phyloP scores from a whole-genome alignment of 1,284 basidiomycete species.

The Rhodotorula sp. region DNA sequence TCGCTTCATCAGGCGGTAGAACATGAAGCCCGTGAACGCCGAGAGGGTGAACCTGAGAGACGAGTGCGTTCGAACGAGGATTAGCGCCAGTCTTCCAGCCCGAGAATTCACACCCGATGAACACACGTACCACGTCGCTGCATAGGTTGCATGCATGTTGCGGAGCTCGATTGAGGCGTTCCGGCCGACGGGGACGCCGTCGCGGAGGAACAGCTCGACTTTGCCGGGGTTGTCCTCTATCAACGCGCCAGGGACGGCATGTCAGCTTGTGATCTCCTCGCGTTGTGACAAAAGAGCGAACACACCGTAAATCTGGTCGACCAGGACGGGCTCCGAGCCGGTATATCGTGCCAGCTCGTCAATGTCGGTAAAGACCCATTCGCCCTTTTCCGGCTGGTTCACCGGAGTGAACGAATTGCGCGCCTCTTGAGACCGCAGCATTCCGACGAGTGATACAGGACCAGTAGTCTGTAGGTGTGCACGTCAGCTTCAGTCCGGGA shows the following conservation, averaged over 20 bases:
- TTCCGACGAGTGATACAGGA: conserved; percentile 55
- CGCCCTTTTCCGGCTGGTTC: conserved; percentile 73
- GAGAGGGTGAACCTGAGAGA: conserved; percentile 11
- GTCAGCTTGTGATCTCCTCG: too few relatives aligned
- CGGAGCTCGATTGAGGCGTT: conserved; percentile 80
- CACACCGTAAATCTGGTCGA: conserved; percentile 82
- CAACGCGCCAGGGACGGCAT: conserved; percentile 8
- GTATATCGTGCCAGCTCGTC: conserved; percentile 72
- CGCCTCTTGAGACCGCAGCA: conserved; percentile 62
- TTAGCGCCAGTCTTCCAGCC: neutral
- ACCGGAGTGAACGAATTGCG: conserved; percentile 79
- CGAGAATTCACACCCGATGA: too few relatives aligned
- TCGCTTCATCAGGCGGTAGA: conserved; percentile 13
- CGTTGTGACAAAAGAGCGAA: too few relatives aligned
- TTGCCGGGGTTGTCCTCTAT: conserved; percentile 76
- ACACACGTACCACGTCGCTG: conserved; percentile 75
- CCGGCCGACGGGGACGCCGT: conserved; percentile 82
- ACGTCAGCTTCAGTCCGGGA: neutral
- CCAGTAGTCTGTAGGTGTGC: conserved; percentile 28
- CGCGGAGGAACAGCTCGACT: conserved; percentile 61
- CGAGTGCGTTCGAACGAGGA: neutral
- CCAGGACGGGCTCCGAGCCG: conserved; percentile 70
- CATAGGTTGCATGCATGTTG: conserved; percentile 94
- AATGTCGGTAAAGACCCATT: conserved; percentile 92
- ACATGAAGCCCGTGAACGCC: conserved; percentile 4